Percentiles rank a stretch among this genome's conserved stretches.
These are phyloP conservation scores for Porpolomopsis calyptriformis DNA, from an alignment of 768 basidiomycete species.

Conservation along the genomic window DNA sequence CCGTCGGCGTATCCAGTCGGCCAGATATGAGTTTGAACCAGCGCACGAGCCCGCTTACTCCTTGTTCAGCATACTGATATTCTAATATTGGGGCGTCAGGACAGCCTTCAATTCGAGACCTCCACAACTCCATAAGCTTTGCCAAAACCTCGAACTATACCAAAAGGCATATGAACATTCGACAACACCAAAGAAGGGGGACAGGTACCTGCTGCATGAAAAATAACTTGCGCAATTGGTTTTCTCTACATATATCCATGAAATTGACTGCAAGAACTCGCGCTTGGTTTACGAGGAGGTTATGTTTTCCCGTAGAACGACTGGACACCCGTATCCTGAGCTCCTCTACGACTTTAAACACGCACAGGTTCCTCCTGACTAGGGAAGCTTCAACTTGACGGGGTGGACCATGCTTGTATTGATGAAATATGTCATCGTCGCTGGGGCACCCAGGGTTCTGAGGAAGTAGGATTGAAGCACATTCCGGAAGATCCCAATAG, in stretches of 20 bases:
- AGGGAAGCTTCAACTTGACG: constrained; percentile 20
- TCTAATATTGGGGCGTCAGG: constrained; percentile 37
- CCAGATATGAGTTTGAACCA: constrained; percentile 34
- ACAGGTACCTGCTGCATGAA: constrained; percentile 40
- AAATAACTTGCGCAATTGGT: constrained; percentile 38
- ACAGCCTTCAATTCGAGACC: constrained; percentile 37
- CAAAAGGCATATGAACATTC: neutral
- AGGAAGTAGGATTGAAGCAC: constrained; percentile 20
- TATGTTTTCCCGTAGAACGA: constrained; percentile 9
- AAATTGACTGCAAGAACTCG: constrained; percentile 29
- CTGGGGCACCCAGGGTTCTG: constrained; percentile 20
- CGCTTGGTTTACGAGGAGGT: constrained; percentile 35
- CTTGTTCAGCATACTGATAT: constrained; percentile 25
- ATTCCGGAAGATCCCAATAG: constrained; percentile 37
- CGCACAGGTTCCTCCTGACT: constrained; percentile 23
- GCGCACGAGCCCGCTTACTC: constrained; percentile 23
- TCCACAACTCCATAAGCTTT: constrained; percentile 37
- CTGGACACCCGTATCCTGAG: constrained; percentile 23
- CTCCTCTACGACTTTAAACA: constrained; percentile 25
- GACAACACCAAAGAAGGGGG: neutral
- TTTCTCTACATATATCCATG: constrained; percentile 37
- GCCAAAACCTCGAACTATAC: constrained; percentile 38
- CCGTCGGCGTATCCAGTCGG: constrained; percentile 29
- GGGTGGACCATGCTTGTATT: constrained; percentile 16
- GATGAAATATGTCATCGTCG: constrained; percentile 30